A percentile compares a stretch with the other conserved stretches of the same genome.
phyloP scores from a whole-genome alignment of 257 asterid genomes.

The Solanum megistacrolobum region DNA sequence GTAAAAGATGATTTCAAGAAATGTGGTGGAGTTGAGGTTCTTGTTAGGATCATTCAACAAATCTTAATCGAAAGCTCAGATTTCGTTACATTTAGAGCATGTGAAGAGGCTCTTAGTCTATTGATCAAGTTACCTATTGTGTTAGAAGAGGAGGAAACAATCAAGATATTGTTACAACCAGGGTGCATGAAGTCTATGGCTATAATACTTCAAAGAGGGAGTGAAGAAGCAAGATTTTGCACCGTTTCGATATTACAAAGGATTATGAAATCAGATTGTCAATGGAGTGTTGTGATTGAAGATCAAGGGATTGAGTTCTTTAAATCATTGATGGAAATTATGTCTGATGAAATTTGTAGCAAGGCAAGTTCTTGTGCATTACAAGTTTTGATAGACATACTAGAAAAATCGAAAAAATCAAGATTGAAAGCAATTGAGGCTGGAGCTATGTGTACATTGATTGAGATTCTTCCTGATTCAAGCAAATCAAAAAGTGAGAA shows the following conservation, averaged over 20 bases:
- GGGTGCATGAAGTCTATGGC: slow-evolving; percentile 53
- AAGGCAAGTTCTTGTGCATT: slow-evolving; percentile 53
- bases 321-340: slow-evolving; percentile 56
- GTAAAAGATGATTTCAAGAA: slow-evolving; percentile 38
- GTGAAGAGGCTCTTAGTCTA: slow-evolving; percentile 71
- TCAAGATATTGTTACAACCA: slow-evolving; percentile 32
- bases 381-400: slow-evolving; percentile 33
- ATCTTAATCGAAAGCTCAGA: slow-evolving; percentile 39
- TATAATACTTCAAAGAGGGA: slow-evolving; percentile 56
- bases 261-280: slow-evolving; percentile 32
- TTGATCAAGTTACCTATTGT: slow-evolving; percentile 28
- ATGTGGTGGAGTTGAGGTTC: slow-evolving; percentile 51
- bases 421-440: slow-evolving; percentile 66
- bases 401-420: slow-evolving; percentile 52
- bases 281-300: slow-evolving; percentile 31
- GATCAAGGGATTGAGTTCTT: slow-evolving; percentile 68
- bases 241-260: slow-evolving; percentile 39
- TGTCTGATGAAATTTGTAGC: slow-evolving; percentile 54
- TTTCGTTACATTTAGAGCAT: slow-evolving; percentile 48
- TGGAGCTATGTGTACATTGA: slow-evolving; percentile 53
- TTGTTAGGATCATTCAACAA: slow-evolving; percentile 45
- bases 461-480: slow-evolving; percentile 75
- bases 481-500: slow-evolving; percentile 46
- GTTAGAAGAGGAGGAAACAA: slow-evolving; percentile 22
- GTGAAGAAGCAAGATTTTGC: slow-evolving; percentile 59